Conservation (phyloP, 1,284 basidiomycete genomes). For the Moesziomyces globuligerus region DNA sequence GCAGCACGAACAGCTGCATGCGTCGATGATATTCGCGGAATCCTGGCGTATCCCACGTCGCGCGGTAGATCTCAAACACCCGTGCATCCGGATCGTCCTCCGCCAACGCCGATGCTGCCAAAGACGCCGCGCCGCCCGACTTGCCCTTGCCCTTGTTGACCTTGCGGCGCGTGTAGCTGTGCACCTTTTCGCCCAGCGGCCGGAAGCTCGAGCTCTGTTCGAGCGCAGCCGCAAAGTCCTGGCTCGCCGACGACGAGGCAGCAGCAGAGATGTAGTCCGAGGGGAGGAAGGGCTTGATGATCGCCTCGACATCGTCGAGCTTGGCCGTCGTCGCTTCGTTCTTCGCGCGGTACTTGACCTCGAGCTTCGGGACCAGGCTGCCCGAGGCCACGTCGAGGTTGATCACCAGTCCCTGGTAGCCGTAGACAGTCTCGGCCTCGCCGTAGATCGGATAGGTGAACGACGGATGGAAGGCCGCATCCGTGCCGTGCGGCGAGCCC, state of each 20-base stretch:
- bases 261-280: constrained; percentile 69
- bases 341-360: constrained; percentile 55
- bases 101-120: constrained; percentile 46
- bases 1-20: constrained; percentile 92
- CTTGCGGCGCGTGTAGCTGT: constrained; percentile 75
- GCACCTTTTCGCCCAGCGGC: constrained; percentile 80
- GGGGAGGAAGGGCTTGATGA: constrained; percentile 81
- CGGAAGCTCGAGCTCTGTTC: constrained; percentile 74
- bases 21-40: constrained; percentile 91
- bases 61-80: constrained; percentile 57
- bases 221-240: constrained; percentile 75
- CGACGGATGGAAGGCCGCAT: constrained; percentile 52
- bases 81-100: constrained; percentile 60
- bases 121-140: constrained; percentile 68
- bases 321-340: constrained; percentile 71
- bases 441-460: constrained; percentile 74
- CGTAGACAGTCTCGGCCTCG: constrained; percentile 95
- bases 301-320: constrained; percentile 86
- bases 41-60: constrained; percentile 85
- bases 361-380: constrained; percentile 73
- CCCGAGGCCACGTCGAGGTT: constrained; percentile 87
- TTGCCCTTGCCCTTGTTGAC: constrained; percentile 68
- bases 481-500: constrained; percentile 40
- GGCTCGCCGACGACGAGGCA: constrained; percentile 10
- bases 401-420: constrained; percentile 76